These are phyloP conservation scores for Ophiostoma perfectum DNA, from an alignment of 2,329 filamentous ascomycete genomes.

Conservation along the genomic window DNA sequence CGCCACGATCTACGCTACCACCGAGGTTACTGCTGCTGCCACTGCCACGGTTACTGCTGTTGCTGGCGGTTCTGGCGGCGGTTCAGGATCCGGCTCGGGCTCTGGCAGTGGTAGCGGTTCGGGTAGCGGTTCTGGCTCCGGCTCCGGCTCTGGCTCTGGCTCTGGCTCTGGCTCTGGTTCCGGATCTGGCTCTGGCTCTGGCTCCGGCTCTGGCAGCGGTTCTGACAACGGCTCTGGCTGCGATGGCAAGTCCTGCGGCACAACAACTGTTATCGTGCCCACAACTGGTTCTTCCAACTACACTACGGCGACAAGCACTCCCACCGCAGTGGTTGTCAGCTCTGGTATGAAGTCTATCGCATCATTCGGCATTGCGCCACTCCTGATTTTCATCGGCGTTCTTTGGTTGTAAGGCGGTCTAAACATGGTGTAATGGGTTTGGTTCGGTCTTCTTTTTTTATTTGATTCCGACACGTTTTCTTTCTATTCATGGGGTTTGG, in stretches of 20 bases:
- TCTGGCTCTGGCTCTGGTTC: not conserved
- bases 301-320: not conserved
- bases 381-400: slow-evolving; percentile 21
- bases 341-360: slow-evolving; percentile 21
- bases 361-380: slow-evolving; percentile 18
- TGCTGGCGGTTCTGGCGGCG: not conserved
- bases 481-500: not conserved
- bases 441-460: not conserved
- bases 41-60: not conserved
- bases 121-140: not conserved
- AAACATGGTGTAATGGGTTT: not conserved
- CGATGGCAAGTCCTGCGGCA: not conserved
- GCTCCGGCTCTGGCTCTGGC: not conserved
- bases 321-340: slow-evolving; percentile 18
- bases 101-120: not conserved
- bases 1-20: slow-evolving; percentile 5
- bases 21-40: not conserved
- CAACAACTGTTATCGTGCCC: not conserved
- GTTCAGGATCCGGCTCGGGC: not conserved
- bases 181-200: not conserved
- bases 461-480: not conserved
- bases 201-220: not conserved
- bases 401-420: slow-evolving; percentile 19
- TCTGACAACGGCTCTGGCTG: not conserved
- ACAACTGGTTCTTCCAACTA: slow-evolving; percentile 14